A percentile compares a stretch with the other conserved stretches of the same genome.
phyloP scores from a whole-genome alignment of 169 alveolate species.

The Neospora caninum region DNA sequence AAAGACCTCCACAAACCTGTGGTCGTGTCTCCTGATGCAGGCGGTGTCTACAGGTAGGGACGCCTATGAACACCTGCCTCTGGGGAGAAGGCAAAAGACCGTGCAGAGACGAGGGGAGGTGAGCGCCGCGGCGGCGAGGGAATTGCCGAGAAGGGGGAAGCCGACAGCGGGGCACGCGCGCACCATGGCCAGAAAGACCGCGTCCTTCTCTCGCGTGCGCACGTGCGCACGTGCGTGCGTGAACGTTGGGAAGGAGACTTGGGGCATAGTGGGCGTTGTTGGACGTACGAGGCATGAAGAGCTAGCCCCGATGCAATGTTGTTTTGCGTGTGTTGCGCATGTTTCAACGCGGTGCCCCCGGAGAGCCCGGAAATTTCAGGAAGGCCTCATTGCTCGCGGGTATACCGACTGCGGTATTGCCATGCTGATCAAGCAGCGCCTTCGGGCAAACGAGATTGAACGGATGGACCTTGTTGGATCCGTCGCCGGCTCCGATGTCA shows the following conservation, averaged over 20 bases:
- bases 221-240: too few relatives aligned
- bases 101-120: too few relatives aligned
- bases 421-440: constrained; percentile 74
- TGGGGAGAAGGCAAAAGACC: not conserved
- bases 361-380: constrained; percentile 89
- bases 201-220: too few relatives aligned
- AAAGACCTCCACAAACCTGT: constrained; percentile 85
- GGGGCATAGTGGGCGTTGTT: too few relatives aligned
- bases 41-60: constrained; percentile 72
- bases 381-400: constrained; percentile 77
- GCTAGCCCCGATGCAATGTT: too few relatives aligned
- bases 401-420: constrained; percentile 72
- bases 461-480: constrained; percentile 93
- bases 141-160: too few relatives aligned
- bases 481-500: constrained; percentile 93
- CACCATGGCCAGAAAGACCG: too few relatives aligned
- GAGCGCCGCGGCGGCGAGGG: too few relatives aligned
- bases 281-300: too few relatives aligned
- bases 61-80: too few relatives aligned
- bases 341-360: not conserved
- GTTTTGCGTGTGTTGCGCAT: not conserved
- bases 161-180: too few relatives aligned
- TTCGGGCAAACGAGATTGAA: constrained; percentile 86
- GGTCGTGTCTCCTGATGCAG: constrained; percentile 97
- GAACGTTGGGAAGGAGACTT: too few relatives aligned